Evolutionary conservation across 768 basidiomycete species (phyloP).

Genomic region (Collybia sordida): DNA sequence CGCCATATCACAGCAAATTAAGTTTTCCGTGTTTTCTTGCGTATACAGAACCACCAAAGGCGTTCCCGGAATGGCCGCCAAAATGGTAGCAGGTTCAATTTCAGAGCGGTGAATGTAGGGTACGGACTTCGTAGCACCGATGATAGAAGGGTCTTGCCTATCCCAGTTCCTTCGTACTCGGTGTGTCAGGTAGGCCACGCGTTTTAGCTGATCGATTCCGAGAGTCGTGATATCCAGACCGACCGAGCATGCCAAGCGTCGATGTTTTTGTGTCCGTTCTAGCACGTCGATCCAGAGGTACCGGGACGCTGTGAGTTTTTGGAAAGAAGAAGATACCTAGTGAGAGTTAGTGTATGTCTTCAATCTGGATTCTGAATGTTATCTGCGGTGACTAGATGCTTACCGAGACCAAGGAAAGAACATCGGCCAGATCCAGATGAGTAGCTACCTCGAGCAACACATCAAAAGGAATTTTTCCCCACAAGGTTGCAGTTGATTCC

Average conservation of each 20-base stretch:
- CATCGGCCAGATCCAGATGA: slow-evolving; percentile 9
- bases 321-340: slow-evolving; percentile 13
- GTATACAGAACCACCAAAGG: slow-evolving; percentile 6
- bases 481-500: too few species aligned
- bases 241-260: slow-evolving; percentile 10
- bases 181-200: slow-evolving; percentile 8
- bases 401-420: slow-evolving; percentile 11
- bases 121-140: slow-evolving; percentile 6
- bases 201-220: slow-evolving; percentile 5
- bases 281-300: slow-evolving; percentile 12
- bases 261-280: neutral
- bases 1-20: slow-evolving; percentile 3
- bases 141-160: slow-evolving; percentile 3
- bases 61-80: slow-evolving; percentile 13
- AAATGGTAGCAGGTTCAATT: neutral
- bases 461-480: slow-evolving; percentile 4
- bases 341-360: neutral
- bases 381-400: neutral
- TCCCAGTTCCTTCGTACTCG: slow-evolving; percentile 10
- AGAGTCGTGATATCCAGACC: slow-evolving; percentile 6
- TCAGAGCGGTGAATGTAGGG: neutral
- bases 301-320: slow-evolving; percentile 7
- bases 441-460: slow-evolving; percentile 4
- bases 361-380: too few species aligned
- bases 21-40: neutral